phyloP scores from a whole-genome alignment of 2,329 filamentous ascomycete genomes.

The Aspergillus sp. region DNA sequence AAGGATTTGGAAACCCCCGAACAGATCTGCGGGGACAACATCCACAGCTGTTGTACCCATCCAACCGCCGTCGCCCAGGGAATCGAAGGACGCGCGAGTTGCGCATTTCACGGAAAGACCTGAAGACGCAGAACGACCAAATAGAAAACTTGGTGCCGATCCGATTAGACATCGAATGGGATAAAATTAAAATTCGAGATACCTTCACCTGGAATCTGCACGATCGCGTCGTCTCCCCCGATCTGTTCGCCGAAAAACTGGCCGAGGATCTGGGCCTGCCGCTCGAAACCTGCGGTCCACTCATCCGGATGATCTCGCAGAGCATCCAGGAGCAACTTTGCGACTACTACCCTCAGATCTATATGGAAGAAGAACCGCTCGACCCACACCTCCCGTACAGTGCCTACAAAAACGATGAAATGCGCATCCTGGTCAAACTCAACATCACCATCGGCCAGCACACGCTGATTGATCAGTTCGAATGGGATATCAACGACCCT shows the following conservation, averaged over 20 bases:
- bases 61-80: constrained; percentile 72
- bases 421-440: constrained; percentile 92
- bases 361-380: constrained; percentile 82
- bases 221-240: constrained; percentile 76
- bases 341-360: constrained; percentile 91
- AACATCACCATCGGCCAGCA: constrained; percentile 97
- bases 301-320: constrained; percentile 64
- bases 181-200: constrained; percentile 92
- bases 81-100: constrained; percentile 72
- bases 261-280: constrained; percentile 83
- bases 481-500: constrained; percentile 98
- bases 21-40: constrained; percentile 69
- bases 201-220: constrained; percentile 99
- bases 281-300: constrained; percentile 57
- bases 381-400: constrained; percentile 87
- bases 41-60: constrained; percentile 75
- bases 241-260: constrained; percentile 83
- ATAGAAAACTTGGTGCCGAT: constrained; percentile 89
- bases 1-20: constrained; percentile 81
- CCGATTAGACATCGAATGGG: constrained; percentile 88
- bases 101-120: constrained; percentile 74
- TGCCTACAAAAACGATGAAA: constrained; percentile 98
- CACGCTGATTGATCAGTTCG: constrained; percentile 93
- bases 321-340: constrained; percentile 83
- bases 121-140: constrained; percentile 82